Evolutionary conservation across 2,329 filamentous ascomycete species (phyloP), one percentile per base, ranked within the genome.

Genomic region (Phaeomoniella chlamydospora): DNA sequence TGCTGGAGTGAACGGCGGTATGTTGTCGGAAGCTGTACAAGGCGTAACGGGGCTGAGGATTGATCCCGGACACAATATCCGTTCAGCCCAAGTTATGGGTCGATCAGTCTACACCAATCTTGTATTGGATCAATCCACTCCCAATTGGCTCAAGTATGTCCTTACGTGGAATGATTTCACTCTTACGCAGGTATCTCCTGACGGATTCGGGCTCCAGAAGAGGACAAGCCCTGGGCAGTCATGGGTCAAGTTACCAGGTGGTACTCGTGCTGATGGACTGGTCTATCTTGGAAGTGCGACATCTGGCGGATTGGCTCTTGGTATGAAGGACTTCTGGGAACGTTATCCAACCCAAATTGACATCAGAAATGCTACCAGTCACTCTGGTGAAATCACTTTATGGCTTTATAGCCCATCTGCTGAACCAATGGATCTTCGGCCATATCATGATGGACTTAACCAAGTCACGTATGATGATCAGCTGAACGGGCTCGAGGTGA

Each of bases 311-410:
- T 56, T 78, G 2, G 72, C 68, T 1, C 49, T 77, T 4, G 71
- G 70, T 1, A 58, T 74, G 33, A 64, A 67, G 2, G 65, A 77
- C 44, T 77, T 77, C 48, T 77, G 74, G 74, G 70, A 77, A 55
- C 62, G 68, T 12, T 75, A 72, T 42, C 74, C 74, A 0, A 72
- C 69, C 0, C 63, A 67, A 3, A 51, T 77, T 3, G 72, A 77
- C 32, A 61, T 77, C 9, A 52, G 59, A 0, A 62, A 69, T 35
- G 67, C 70, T 0, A 61, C 60, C 0, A 56, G 58, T 0, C 65
- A 73, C 32, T 47, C 51, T 2, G 71, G 70, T 0, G 56, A 62
- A 3, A 56, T 77, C 9, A 77, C 72, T 0, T 39, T 74, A 1
- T 78, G 73, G 73, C 49, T 78, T 0, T 77, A 77, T 42, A 71